phyloP scores from a whole-genome alignment of 2,329 filamentous ascomycete genomes.

The Penicillium sp. region DNA sequence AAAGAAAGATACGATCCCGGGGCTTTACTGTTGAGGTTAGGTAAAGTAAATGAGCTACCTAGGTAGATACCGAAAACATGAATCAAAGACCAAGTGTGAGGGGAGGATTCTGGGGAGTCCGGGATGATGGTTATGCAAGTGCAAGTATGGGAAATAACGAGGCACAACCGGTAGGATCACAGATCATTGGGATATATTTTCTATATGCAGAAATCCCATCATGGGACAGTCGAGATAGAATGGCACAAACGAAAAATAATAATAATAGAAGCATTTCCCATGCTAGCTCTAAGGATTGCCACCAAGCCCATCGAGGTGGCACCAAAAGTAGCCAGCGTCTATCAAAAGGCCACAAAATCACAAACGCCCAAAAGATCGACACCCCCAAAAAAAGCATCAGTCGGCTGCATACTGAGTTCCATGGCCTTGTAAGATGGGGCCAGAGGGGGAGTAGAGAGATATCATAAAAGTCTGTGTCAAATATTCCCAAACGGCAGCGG shows the following conservation, averaged over 20 bases:
- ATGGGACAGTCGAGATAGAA: constrained; percentile 18
- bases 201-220: constrained; percentile 23
- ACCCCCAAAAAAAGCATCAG: constrained; percentile 19
- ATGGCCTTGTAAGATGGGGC: constrained; percentile 6
- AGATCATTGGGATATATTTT: constrained; percentile 19
- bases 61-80: no score
- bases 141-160: constrained; percentile 5
- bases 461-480: constrained; percentile 17
- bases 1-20: not conserved
- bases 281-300: constrained; percentile 19
- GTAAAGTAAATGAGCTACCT: not conserved
- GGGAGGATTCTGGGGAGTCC: no score
- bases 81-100: not conserved
- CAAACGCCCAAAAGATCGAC: constrained; percentile 20
- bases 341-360: constrained; percentile 18
- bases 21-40: no score
- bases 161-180: constrained; percentile 6
- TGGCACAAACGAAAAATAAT: constrained; percentile 12
- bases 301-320: constrained; percentile 9
- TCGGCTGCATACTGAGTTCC: constrained; percentile 9
- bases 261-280: constrained; percentile 10
- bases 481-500: constrained; percentile 8
- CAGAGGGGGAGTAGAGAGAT: constrained; percentile 13
- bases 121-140: not conserved
- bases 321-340: constrained; percentile 12